Percentiles rank a stretch among this genome's conserved stretches.
phyloP scores from a whole-genome alignment of 331 rosid genomes.

The Malus hybrid region DNA sequence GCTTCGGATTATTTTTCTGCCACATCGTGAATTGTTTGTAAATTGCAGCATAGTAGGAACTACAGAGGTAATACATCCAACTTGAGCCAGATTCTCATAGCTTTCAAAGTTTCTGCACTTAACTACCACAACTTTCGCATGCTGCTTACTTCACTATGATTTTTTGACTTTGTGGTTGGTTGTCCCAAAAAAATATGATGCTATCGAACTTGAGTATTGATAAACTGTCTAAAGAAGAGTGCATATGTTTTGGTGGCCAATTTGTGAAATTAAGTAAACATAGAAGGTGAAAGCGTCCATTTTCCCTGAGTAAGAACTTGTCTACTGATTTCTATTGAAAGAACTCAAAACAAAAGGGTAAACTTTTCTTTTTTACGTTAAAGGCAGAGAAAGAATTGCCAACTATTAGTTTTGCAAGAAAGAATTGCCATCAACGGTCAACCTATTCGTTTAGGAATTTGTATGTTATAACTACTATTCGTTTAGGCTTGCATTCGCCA shows the following conservation, averaged over 20 bases:
- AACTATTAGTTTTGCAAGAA: neutral
- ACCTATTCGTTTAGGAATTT: neutral
- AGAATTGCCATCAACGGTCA: neutral
- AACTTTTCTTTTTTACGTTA: neutral
- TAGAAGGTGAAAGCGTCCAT: neutral
- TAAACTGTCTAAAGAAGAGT: neutral
- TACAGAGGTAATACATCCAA: neutral
- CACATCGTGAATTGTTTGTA: neutral
- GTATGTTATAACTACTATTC: neutral
- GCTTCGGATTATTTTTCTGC: neutral
- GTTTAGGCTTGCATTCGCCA: no score
- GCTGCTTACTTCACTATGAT: neutral
- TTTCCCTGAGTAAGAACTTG: neutral
- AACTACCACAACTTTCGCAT: neutral
- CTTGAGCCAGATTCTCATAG: neutral
- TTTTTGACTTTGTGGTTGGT: no score
- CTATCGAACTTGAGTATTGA: neutral
- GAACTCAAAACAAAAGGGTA: neutral
- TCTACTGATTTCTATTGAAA: neutral
- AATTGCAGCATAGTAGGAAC: neutral
- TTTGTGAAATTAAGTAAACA: neutral
- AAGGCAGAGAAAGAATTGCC: neutral
- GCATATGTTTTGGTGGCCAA: neutral
- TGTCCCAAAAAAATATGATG: no score
- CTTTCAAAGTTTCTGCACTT: neutral